Evolutionary conservation across 495 filamentous ascomycete species (phyloP), one percentile per base, ranked within the genome.

Genomic region (Penicillium coprophilum): DNA sequence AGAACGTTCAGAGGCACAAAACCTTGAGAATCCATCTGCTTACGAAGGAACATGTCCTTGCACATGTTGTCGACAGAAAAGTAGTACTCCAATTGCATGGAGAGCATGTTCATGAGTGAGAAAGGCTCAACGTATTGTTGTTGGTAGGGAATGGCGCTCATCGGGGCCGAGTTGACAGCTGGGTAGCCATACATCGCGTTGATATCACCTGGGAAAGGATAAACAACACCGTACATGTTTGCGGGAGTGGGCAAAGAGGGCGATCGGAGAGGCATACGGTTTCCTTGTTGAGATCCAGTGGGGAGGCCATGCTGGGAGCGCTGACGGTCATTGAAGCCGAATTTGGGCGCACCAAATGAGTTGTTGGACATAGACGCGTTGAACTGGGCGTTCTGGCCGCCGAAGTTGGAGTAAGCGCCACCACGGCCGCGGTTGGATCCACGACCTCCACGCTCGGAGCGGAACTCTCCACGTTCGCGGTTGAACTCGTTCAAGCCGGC

Each of bases 11-110:
- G 69, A 50, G 81, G 83, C n/a, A 96, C 92, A 67, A 89, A 98
- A 9, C 94, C 94, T 69, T 96, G 87, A 3, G 85, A 88, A 66
- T 98, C 93, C 95, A 98, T 97, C 50, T 91, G 87, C 57, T 84
- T 85, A 30, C 94, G 86, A 28, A 98, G 81, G 71, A 85, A 97
- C 61, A 87, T 80, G 64, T 98, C 94, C 72, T 96, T 97, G 82
- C 90, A 93, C 53, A 97, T 82, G 69, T 97, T 97, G 60, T 97
- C 91, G 9, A 96, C 81, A 0, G 92, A 97, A 74, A 98, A 94
- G 70, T 97, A 98, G 73, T 97, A 97, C 62, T 69, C 66, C 72
- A 97, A 74, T 71, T 97, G 92, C 65, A 83, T 78, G 47, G 79
- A 79, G 12, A 88, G 80, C 76, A 84, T 80, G 46, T 59, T 61